phyloP scores from a whole-genome alignment of 805 yeast genomes.

The Candida piceae region DNA sequence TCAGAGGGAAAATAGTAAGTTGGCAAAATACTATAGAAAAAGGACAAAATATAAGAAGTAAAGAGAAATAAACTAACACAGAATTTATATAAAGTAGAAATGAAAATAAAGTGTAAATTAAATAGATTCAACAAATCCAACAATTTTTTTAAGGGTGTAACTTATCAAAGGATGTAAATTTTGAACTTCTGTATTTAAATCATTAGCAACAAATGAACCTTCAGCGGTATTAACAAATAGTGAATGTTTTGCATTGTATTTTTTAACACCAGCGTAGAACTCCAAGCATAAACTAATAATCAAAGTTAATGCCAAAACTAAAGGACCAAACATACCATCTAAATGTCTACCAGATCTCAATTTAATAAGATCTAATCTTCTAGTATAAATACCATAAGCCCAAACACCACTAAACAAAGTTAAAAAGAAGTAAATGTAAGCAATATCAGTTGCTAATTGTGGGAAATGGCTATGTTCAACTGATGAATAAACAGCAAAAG shows the following conservation, averaged over 20 bases:
- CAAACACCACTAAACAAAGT: constrained; percentile 82
- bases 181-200: constrained; percentile 15
- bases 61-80: neutral
- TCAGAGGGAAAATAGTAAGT: too few species aligned
- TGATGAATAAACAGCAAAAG: constrained; percentile 78
- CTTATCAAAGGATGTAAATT: constrained; percentile 25
- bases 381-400: constrained; percentile 78
- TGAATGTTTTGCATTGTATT: constrained; percentile 21
- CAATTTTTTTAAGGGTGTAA: constrained; percentile 20
- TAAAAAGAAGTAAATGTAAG: constrained; percentile 74
- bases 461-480: constrained; percentile 62
- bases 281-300: constrained; percentile 63
- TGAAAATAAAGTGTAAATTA: constrained; percentile 1
- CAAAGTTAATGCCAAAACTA: constrained; percentile 68
- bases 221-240: constrained; percentile 9
- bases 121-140: constrained; percentile 20
- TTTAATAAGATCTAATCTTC: constrained; percentile 66
- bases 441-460: constrained; percentile 59
- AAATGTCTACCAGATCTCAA: constrained; percentile 82
- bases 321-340: constrained; percentile 87
- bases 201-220: constrained; percentile 3
- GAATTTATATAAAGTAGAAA: neutral
- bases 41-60: neutral
- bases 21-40: too few species aligned
- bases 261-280: constrained; percentile 60